Evolutionary conservation across 2,329 filamentous ascomycete species (phyloP).

Genomic region (Fusarium haematococcum): DNA sequence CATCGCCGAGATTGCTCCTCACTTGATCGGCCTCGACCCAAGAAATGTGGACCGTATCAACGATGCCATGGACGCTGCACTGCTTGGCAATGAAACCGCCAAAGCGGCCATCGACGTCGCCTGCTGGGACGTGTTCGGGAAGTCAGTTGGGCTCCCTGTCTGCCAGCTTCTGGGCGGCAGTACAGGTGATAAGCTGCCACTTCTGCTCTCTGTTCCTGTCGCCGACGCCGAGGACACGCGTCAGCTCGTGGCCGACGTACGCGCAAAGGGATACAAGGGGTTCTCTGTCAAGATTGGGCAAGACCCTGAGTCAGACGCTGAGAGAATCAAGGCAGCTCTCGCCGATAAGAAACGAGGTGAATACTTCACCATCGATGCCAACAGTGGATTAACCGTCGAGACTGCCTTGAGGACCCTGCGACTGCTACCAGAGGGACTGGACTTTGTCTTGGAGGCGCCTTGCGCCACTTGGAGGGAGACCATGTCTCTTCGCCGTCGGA

Average conservation of each 20-base stretch:
- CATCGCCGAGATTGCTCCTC: slow-evolving; percentile 18
- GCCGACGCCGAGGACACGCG: slow-evolving; percentile 8
- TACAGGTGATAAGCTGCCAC: slow-evolving; percentile 7
- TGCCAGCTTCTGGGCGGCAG: slow-evolving; percentile 19
- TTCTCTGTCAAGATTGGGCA: slow-evolving; percentile 17
- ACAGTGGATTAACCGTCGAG: slow-evolving; percentile 17
- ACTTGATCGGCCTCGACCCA: slow-evolving; percentile 18
- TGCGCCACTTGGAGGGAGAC: slow-evolving; percentile 11
- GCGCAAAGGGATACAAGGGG: slow-evolving; percentile 1
- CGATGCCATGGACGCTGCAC: slow-evolving; percentile 16
- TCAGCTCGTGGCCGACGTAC: background rate
- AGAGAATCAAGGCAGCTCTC: slow-evolving; percentile 7
- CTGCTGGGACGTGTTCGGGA: slow-evolving; percentile 24
- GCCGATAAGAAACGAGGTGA: slow-evolving; percentile 4
- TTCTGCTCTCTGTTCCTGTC: slow-evolving; percentile 13
- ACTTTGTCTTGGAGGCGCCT: slow-evolving; percentile 20
- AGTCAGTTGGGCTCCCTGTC: slow-evolving; percentile 15
- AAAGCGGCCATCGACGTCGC: slow-evolving; percentile 14
- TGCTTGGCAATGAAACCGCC: slow-evolving; percentile 8
- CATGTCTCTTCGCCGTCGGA: slow-evolving; percentile 5
- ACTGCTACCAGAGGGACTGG: slow-evolving; percentile 9
- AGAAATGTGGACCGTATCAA: slow-evolving; percentile 19
- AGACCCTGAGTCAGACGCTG: slow-evolving; percentile 1
- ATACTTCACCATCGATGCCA: slow-evolving; percentile 17
- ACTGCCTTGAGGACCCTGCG: slow-evolving; percentile 10